Conservation (phyloP, 768 basidiomycete species). For the Tylopilus cervinicoccineus region DNA sequence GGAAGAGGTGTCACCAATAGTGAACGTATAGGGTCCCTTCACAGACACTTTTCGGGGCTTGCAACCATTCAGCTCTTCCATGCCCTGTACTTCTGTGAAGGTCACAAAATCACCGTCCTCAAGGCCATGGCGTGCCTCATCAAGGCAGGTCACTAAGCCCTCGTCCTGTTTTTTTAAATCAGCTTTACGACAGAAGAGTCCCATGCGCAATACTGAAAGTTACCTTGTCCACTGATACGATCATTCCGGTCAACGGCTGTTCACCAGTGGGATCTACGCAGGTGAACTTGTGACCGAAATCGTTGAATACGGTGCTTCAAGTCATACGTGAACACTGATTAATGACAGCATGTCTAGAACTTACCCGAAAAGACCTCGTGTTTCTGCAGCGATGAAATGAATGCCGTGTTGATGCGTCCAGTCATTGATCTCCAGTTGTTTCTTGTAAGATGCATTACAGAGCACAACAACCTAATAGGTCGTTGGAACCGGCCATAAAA, state of each 20-base stretch:
- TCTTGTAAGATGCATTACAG: constrained; percentile 68
- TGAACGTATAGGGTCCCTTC: constrained; percentile 97
- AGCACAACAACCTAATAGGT: constrained; percentile 79
- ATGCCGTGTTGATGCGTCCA: constrained; percentile 90
- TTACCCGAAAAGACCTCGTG: constrained; percentile 92
- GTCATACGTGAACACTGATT: constrained; percentile 2
- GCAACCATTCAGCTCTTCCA: constrained; percentile 86
- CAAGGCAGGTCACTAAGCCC: constrained; percentile 93
- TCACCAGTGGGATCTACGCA: constrained; percentile 99
- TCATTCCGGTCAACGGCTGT: constrained; percentile 90
- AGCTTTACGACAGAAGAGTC: background rate
- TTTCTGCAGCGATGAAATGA: constrained; percentile 88
- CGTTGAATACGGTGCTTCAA: constrained; percentile 86
- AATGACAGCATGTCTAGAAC: constrained; percentile 14
- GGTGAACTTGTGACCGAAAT: constrained; percentile 92
- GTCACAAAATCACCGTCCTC: constrained; percentile 98
- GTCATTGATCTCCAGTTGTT: constrained; percentile 93
- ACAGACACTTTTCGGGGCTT: constrained; percentile 90
- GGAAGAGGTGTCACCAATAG: constrained; percentile 86
- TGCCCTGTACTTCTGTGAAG: constrained; percentile 93
- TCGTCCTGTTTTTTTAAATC: constrained; percentile 53
- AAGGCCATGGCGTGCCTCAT: constrained; percentile 96
- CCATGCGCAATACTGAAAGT: constrained; percentile 2
- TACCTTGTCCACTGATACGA: constrained; percentile 89
- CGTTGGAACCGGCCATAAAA: constrained; percentile 6